Evolutionary conservation across 164 flowering plant genomes (phyloP), one percentile per base, ranked within the genome.

Genomic region (Magnolia changhungtana): DNA sequence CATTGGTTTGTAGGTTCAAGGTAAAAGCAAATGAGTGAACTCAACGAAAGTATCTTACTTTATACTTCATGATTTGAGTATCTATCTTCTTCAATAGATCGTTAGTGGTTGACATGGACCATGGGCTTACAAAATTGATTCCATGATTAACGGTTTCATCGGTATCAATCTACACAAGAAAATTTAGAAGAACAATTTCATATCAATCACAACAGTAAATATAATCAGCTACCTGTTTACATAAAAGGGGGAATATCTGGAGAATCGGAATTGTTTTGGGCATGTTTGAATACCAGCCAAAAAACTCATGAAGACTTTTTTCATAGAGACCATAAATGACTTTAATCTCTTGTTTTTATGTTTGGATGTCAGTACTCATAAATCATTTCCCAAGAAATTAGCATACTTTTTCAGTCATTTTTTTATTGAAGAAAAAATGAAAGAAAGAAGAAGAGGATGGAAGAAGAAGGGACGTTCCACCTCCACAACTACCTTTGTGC

Each of bases 71-170:
- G 11, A 92, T 81, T 59, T 84, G 81, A 66, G 81, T 66, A 77
- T 83, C 80, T 27, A 87, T 85, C 90, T 88, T 90, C 79, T 65
- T 78, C 75, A 88, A 45, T 49, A 92, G 75, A 58, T 74, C 85
- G 31, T 85, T 76, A 71, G 85, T 84, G 73, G 88, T 88, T 73
- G 92, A 83, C 29, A 73, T 52, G 10, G 88, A 85, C 99, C 99
- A 96, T 73, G 99, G 99, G 83, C 90, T 89, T 55, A 87, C 50
- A 73, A 4, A 76, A 71, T 27, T 76, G 31, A 73, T 79, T 51
- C 75, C 85, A 59, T 50, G 59, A 69, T 83, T 70, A 50, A 37
- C 27, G 55, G 82, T 27, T 72, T 80, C 78, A 50, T 21, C 73
- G 18, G 52, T 77, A 51, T 82, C 86, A 68, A 70, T 69, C 90